Conservation (phyloP, 78 protist genomes). For the slime mould (Dictyostelium discoideum) region dicty_2.7 NC_007089.4:2458501-2459000, state of each 20-base stretch:
- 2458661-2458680: too few species aligned
- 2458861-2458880: neutral
- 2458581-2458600: neutral
- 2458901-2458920: neutral
- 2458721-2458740: too few species aligned
- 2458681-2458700: too few species aligned
- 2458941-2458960: neutral
- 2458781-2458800: too few species aligned
- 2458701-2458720: too few species aligned
- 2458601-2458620: too few species aligned
- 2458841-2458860: neutral
- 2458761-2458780: too few species aligned
- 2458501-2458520: neutral
- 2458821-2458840: neutral
- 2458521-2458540: neutral
- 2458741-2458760: too few species aligned
- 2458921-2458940: neutral
- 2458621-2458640: too few species aligned
- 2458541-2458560: too few species aligned
- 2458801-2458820: neutral
- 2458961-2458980: neutral
- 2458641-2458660: too few species aligned
- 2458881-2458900: neutral
- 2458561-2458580: neutral
- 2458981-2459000: neutral